phyloP scores from a whole-genome alignment of 1,284 basidiomycete species.

The Ceraceosorus guamensis region DNA sequence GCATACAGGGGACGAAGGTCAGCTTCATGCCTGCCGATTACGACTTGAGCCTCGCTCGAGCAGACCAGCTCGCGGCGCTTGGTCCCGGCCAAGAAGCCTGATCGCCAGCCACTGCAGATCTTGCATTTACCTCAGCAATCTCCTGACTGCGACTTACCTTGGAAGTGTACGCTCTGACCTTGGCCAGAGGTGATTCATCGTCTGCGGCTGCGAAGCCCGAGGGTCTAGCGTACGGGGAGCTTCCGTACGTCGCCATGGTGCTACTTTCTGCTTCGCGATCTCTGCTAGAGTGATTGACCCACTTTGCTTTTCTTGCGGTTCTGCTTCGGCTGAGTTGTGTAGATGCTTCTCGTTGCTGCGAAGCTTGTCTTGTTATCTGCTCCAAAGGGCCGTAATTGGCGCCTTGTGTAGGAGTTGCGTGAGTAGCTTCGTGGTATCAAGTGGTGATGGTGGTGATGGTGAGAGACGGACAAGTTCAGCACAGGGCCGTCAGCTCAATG shows the following conservation, averaged over 20 bases:
- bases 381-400: too few relatives aligned
- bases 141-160: conserved; percentile 52
- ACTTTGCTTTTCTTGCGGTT: too few relatives aligned
- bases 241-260: conserved; percentile 29
- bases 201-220: conserved; percentile 11
- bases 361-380: too few relatives aligned
- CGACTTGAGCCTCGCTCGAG: background rate
- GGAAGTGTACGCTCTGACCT: conserved; percentile 64
- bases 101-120: background rate
- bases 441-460: too few relatives aligned
- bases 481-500: too few relatives aligned
- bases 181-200: conserved; percentile 60
- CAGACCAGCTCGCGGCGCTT: background rate
- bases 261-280: too few relatives aligned
- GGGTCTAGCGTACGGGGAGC: conserved; percentile 23
- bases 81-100: background rate
- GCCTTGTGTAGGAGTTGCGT: too few relatives aligned
- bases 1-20: background rate
- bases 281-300: too few relatives aligned
- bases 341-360: too few relatives aligned
- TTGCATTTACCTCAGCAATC: background rate
- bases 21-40: background rate
- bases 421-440: too few relatives aligned
- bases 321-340: too few relatives aligned
- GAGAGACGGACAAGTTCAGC: too few relatives aligned